phyloP scores from a whole-genome alignment of 306 rosid species.

The Vigna hirtella region DNA sequence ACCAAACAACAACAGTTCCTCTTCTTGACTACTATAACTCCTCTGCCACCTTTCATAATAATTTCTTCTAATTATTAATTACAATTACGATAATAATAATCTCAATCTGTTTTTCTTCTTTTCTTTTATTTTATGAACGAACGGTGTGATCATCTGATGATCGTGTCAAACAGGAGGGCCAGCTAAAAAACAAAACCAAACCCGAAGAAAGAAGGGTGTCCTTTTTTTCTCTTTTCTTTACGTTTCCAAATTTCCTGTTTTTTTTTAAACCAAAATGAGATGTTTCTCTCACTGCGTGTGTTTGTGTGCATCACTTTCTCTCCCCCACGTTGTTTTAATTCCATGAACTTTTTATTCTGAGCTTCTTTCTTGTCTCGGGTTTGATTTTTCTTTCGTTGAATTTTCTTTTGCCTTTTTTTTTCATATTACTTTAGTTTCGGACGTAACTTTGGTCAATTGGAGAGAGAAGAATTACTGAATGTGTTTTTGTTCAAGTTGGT shows the following conservation, averaged over 20 bases:
- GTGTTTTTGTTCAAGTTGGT: constrained; percentile 38
- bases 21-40: constrained; percentile 66
- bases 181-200: constrained; percentile 41
- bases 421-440: not conserved
- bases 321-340: constrained; percentile 45
- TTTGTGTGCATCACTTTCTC: not conserved
- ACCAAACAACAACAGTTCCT: constrained; percentile 59
- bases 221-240: constrained; percentile 9
- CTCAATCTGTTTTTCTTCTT: constrained; percentile 35
- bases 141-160: constrained; percentile 48
- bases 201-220: constrained; percentile 24
- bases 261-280: constrained; percentile 14
- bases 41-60: constrained; percentile 78
- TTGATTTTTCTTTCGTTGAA: constrained; percentile 28
- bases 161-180: constrained; percentile 55
- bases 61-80: constrained; percentile 44
- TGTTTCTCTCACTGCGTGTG: constrained; percentile 40
- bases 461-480: constrained; percentile 41
- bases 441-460: constrained; percentile 30
- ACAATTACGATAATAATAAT: not conserved
- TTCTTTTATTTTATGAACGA: constrained; percentile 45
- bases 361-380: constrained; percentile 18
- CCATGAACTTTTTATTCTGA: constrained; percentile 52
- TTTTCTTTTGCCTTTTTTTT: not conserved
- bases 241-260: not conserved